Evolutionary conservation across 2,329 filamentous ascomycete species (phyloP).

Genomic region (Verticillium dahliae): DNA sequence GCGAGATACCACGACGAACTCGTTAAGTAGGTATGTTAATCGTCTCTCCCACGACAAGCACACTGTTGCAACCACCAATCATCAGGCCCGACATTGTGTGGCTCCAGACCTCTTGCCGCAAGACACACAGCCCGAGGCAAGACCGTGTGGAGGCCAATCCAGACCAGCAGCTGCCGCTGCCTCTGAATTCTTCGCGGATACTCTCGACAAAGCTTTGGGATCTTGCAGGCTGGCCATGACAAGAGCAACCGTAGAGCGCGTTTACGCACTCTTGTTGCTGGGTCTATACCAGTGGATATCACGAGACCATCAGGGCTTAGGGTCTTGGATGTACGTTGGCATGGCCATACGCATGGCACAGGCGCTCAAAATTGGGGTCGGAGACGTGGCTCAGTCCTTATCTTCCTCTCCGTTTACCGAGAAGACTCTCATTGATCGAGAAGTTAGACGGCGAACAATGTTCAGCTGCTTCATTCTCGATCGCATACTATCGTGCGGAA

Average conservation of each 20-base stretch:
- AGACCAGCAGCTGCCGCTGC: constrained; percentile 45
- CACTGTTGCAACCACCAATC: background rate
- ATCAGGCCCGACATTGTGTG: constrained; percentile 5
- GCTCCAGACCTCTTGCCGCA: constrained; percentile 19
- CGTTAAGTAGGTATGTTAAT: constrained; percentile 45
- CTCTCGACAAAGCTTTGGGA: constrained; percentile 45
- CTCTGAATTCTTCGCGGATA: constrained; percentile 59
- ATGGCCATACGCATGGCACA: constrained; percentile 59
- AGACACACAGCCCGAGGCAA: background rate
- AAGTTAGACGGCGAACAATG: constrained; percentile 63
- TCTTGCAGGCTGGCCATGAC: constrained; percentile 40
- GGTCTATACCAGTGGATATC: constrained; percentile 67
- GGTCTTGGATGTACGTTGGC: constrained; percentile 62
- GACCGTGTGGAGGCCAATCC: constrained; percentile 20
- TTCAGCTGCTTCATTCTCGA: constrained; percentile 72
- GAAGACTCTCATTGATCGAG: constrained; percentile 32
- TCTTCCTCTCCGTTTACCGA: constrained; percentile 15
- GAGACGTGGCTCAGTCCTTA: constrained; percentile 25
- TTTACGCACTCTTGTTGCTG: constrained; percentile 65
- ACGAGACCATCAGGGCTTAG: constrained; percentile 44
- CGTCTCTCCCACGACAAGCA: constrained; percentile 22
- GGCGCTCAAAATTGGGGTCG: constrained; percentile 53
- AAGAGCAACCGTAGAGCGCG: constrained; percentile 52
- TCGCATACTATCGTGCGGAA: constrained; percentile 60
- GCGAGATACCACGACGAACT: constrained; percentile 60